Conservation (phyloP, 1,284 basidiomycete genomes). For the Anthracocystis walkeri region DNA sequence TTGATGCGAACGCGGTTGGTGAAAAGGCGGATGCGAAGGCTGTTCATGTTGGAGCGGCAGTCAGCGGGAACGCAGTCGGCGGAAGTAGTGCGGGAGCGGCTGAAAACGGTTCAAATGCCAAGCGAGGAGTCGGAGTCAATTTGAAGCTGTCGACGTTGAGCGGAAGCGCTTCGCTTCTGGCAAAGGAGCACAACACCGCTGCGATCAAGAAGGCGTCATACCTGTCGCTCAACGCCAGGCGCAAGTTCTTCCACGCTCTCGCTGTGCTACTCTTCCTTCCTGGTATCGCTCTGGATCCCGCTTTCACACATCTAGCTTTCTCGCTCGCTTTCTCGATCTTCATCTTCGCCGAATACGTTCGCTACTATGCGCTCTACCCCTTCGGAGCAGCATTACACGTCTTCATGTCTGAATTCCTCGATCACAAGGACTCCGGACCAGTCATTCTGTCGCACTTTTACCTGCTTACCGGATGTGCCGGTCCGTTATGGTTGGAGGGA, state of each 20-base stretch:
- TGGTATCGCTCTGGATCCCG: constrained; percentile 90
- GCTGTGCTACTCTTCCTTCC: constrained; percentile 97
- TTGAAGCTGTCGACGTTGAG: constrained; percentile 35
- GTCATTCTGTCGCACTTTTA: constrained; percentile 98
- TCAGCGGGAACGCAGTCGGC: constrained; percentile 2
- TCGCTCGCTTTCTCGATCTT: constrained; percentile 74
- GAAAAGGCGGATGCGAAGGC: constrained; percentile 9
- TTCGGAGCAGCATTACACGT: constrained; percentile 92
- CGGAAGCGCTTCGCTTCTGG: constrained; percentile 37
- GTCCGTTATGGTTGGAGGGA: constrained; percentile 91
- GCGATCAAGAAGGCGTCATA: constrained; percentile 55
- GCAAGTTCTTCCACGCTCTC: constrained; percentile 97
- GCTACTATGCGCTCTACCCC: constrained; percentile 98
- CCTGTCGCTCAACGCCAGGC: constrained; percentile 88
- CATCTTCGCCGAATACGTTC: constrained; percentile 66
- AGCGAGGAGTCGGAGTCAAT: constrained; percentile 32
- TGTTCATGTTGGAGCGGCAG: background rate
- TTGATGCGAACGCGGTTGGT: constrained; percentile 3
- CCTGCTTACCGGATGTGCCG: constrained; percentile 92
- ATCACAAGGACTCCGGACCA: constrained; percentile 93
- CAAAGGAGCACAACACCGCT: constrained; percentile 46
- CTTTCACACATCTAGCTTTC: constrained; percentile 93
- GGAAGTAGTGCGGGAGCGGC: constrained; percentile 9
- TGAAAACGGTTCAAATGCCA: constrained; percentile 11
- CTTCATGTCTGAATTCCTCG: constrained; percentile 94